Evolutionary conservation across 1,284 basidiomycete species (phyloP).

Genomic region (Nidula niveotomentosa): DNA sequence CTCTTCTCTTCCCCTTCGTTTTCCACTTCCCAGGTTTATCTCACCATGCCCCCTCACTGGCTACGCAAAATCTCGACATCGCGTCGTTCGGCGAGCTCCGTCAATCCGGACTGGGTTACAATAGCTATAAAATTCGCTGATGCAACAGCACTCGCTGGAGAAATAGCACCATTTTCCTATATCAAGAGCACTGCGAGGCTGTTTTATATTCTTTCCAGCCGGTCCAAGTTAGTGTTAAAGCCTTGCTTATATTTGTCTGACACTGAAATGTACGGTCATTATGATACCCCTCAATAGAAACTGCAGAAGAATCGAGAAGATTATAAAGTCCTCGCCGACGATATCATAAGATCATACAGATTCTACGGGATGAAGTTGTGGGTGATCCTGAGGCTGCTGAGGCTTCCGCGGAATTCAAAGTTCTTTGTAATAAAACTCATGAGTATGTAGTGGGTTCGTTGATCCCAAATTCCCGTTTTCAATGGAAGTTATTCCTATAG

Average conservation of each 20-base stretch:
- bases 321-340: not conserved
- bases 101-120: not conserved
- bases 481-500: not conserved
- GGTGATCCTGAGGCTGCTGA: not conserved
- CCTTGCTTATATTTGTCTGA: too few relatives aligned
- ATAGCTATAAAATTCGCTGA: conserved; percentile 1
- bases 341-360: not conserved
- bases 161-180: conserved; percentile 3
- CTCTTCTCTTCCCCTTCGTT: too few relatives aligned
- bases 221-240: not conserved
- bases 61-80: too few relatives aligned
- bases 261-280: not conserved
- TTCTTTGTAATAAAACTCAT: not conserved
- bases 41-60: too few relatives aligned
- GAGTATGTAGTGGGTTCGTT: not conserved
- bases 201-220: not conserved
- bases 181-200: conserved; percentile 1
- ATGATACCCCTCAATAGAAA: not conserved
- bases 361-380: not conserved
- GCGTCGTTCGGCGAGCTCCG: too few relatives aligned
- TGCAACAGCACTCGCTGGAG: not conserved
- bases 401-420: not conserved
- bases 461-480: not conserved
- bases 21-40: too few relatives aligned
- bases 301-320: not conserved